Percentiles rank a stretch among this genome's conserved stretches.
Conservation (phyloP, 148 eudicot genomes). For the Silene conica region DNA sequence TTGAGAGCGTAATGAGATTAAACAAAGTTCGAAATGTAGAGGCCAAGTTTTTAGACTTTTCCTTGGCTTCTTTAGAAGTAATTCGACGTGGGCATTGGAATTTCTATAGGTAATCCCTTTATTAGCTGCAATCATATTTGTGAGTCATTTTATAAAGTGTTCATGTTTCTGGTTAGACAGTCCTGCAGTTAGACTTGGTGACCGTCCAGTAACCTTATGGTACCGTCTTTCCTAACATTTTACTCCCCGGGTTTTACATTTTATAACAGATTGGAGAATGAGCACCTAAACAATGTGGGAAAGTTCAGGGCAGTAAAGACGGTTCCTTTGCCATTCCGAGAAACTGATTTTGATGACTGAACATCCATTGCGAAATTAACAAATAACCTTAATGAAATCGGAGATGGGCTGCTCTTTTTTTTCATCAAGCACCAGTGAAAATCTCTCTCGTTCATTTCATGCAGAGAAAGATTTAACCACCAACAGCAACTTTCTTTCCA, state of each 20-base stretch:
- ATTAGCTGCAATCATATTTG: background rate
- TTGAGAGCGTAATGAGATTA: conserved; percentile 66
- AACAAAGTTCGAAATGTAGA: conserved; percentile 44
- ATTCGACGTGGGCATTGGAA: conserved; percentile 99
- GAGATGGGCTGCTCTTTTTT: conserved; percentile 14
- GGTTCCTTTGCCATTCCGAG: conserved; percentile 87
- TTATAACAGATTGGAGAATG: conserved; percentile 74
- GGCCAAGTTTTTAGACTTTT: conserved; percentile 62
- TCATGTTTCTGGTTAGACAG: background rate
- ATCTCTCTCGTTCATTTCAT: conserved; percentile 10
- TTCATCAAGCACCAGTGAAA: conserved; percentile 13
- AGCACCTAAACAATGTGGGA: conserved; percentile 85
- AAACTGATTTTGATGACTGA: conserved; percentile 64
- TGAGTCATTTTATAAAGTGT: too few species aligned
- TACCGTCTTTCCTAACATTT: background rate
- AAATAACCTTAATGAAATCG: conserved; percentile 5
- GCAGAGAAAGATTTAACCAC: conserved; percentile 7
- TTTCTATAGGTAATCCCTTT: conserved; percentile 64
- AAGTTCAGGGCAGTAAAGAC: conserved; percentile 77
- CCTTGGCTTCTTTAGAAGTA: conserved; percentile 88
- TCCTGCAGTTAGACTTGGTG: background rate
- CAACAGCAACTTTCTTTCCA: conserved; percentile 11
- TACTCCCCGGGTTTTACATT: background rate
- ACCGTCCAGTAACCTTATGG: background rate
- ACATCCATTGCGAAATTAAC: conserved; percentile 1